These are phyloP conservation scores for Ceratobasidium sp. DNA, from an alignment of 1,284 basidiomycete genomes.

Conservation along the genomic window DNA sequence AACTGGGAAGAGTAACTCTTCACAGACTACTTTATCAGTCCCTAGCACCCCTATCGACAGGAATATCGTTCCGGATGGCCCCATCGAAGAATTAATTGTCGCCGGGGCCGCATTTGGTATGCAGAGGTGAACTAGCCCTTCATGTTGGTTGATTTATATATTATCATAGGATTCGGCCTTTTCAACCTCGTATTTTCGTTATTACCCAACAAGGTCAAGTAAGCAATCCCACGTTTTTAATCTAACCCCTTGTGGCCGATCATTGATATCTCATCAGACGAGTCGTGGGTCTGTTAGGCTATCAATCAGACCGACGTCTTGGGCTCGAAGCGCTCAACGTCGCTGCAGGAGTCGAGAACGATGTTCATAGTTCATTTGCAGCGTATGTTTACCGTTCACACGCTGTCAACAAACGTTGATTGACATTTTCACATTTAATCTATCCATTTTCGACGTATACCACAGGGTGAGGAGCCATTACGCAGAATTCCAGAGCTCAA, in stretches of 20 bases:
- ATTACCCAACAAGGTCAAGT: constrained; percentile 78
- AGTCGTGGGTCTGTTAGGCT: constrained; percentile 80
- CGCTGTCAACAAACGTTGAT: constrained; percentile 28
- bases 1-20: constrained; percentile 34
- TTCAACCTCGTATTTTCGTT: constrained; percentile 85
- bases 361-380: constrained; percentile 80
- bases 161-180: constrained; percentile 69
- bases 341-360: constrained; percentile 69
- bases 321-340: constrained; percentile 78
- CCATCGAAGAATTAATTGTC: constrained; percentile 77
- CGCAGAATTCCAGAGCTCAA: background rate
- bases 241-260: background rate
- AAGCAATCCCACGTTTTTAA: constrained; percentile 50
- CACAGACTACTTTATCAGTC: constrained; percentile 22
- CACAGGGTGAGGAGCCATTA: constrained; percentile 27
- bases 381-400: constrained; percentile 64
- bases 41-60: constrained; percentile 26
- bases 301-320: constrained; percentile 75
- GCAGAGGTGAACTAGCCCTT: constrained; percentile 42
- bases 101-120: constrained; percentile 81
- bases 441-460: constrained; percentile 25
- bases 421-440: constrained; percentile 37
- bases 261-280: constrained; percentile 61
- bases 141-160: constrained; percentile 4
- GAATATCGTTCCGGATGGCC: constrained; percentile 62